Percentiles rank a stretch among this genome's conserved stretches.
Evolutionary conservation across 2,329 filamentous ascomycete genomes (phyloP).

Genomic region (Erysiphe pulchra): DNA sequence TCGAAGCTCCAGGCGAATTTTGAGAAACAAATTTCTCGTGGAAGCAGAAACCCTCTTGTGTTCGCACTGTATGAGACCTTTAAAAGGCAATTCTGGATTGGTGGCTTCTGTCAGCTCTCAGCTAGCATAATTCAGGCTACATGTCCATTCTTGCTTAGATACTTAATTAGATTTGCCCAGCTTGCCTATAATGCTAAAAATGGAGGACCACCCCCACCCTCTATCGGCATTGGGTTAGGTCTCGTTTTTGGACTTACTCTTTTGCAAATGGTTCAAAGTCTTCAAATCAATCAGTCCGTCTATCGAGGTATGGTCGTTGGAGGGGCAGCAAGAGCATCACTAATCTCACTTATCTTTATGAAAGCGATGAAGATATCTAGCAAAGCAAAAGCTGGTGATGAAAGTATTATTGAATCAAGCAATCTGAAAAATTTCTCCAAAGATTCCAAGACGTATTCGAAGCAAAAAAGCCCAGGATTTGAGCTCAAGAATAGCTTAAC

Average conservation of each 20-base stretch:
- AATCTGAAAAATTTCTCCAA: conserved; percentile 13
- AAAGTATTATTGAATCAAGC: conserved; percentile 16
- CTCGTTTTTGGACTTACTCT: conserved; percentile 59
- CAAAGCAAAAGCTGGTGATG: conserved; percentile 62
- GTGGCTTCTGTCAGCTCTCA: conserved; percentile 49
- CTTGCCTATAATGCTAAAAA: conserved; percentile 46
- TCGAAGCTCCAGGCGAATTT: conserved; percentile 41
- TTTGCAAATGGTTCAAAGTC: conserved; percentile 65
- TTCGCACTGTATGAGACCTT: conserved; percentile 74
- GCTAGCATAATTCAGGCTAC: conserved; percentile 57
- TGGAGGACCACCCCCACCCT: conserved; percentile 26
- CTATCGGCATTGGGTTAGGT: conserved; percentile 53
- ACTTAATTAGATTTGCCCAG: conserved; percentile 62
- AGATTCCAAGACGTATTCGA: neutral
- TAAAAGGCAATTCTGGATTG: conserved; percentile 60
- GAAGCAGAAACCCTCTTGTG: conserved; percentile 47
- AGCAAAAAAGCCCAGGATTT: neutral
- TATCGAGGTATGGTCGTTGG: conserved; percentile 83
- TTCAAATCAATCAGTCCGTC: conserved; percentile 74
- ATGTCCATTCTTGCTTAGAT: conserved; percentile 63
- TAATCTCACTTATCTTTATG: conserved; percentile 74
- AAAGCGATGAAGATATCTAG: conserved; percentile 79
- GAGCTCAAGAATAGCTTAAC: conserved; percentile 9
- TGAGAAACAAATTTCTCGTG: conserved; percentile 35
- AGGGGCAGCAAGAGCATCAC: conserved; percentile 52